A percentile compares a stretch with the other conserved stretches of the same genome.
Conservation (phyloP, 768 basidiomycete genomes). For the Polyporus arcularius region DNA sequence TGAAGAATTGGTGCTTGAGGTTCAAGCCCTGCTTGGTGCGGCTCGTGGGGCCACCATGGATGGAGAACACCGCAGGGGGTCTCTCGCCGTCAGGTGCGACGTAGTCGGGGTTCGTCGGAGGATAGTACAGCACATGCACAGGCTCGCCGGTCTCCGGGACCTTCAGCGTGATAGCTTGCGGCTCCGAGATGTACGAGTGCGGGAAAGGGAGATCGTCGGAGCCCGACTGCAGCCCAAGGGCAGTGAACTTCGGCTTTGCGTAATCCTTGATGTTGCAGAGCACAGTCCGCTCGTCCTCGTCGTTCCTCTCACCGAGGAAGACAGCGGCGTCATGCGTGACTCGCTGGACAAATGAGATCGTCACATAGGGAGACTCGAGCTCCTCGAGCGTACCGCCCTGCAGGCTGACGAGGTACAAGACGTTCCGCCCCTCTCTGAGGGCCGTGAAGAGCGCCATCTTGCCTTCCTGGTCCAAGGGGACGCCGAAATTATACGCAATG, state of each 20-base stretch:
- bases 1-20: constrained; percentile 65
- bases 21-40: constrained; percentile 46
- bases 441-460: constrained; percentile 34
- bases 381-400: constrained; percentile 29
- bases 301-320: constrained; percentile 46
- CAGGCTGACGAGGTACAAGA: constrained; percentile 37
- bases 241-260: constrained; percentile 25
- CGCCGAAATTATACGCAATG: constrained; percentile 50
- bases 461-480: constrained; percentile 41
- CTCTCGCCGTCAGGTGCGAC: constrained; percentile 51
- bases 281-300: constrained; percentile 40
- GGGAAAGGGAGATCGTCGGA: constrained; percentile 26
- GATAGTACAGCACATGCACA: constrained; percentile 65
- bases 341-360: constrained; percentile 37
- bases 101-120: constrained; percentile 66
- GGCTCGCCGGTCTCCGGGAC: constrained; percentile 37
- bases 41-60: constrained; percentile 75
- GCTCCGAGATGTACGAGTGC: constrained; percentile 45
- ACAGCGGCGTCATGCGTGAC: constrained; percentile 37
- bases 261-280: constrained; percentile 33
- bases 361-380: constrained; percentile 46
- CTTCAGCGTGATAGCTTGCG: constrained; percentile 48
- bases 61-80: constrained; percentile 66
- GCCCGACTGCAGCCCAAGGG: constrained; percentile 27
- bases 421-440: constrained; percentile 34